Percentiles rank a stretch among this genome's conserved stretches.
phyloP scores from a whole-genome alignment of 805 yeast genomes.

The Cyberlindnera maritima region DNA sequence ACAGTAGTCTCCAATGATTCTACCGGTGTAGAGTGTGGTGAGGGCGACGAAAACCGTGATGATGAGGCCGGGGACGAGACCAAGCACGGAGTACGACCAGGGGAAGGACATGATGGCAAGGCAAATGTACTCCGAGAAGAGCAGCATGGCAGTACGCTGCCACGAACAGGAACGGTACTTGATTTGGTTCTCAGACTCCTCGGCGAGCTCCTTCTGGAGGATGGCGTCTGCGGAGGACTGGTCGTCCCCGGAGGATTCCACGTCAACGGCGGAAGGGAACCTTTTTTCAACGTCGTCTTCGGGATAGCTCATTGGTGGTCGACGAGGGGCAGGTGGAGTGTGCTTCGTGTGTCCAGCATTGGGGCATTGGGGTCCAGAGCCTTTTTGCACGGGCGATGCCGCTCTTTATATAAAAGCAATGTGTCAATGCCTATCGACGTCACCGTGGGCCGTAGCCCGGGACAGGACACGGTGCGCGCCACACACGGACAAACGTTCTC shows the following conservation, averaged over 20 bases:
- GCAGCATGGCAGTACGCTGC: constrained; percentile 57
- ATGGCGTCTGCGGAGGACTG: constrained; percentile 20
- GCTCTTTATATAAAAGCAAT: background rate
- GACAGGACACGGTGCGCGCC: background rate
- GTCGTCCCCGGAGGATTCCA: constrained; percentile 7
- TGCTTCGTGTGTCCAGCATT: background rate
- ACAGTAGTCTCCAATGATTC: constrained; percentile 53
- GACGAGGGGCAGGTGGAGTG: background rate
- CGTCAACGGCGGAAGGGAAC: background rate
- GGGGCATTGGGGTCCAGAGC: background rate
- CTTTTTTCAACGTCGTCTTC: background rate
- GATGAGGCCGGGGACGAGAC: constrained; percentile 56
- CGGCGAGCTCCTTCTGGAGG: constrained; percentile 3
- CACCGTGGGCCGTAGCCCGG: background rate
- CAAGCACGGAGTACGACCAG: constrained; percentile 60
- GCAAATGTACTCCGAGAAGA: constrained; percentile 59
- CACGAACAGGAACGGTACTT: constrained; percentile 53
- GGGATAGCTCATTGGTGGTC: background rate
- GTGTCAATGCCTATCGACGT: background rate
- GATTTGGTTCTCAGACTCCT: constrained; percentile 31
- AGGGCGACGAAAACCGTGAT: constrained; percentile 49
- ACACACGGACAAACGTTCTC: background rate
- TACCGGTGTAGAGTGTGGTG: constrained; percentile 53
- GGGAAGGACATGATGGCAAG: constrained; percentile 66
- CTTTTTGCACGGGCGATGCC: background rate